Base-by-base conservation (phyloP, 371 early-diverging fungal genomes). In the Capillidium heterosporum region DNA sequence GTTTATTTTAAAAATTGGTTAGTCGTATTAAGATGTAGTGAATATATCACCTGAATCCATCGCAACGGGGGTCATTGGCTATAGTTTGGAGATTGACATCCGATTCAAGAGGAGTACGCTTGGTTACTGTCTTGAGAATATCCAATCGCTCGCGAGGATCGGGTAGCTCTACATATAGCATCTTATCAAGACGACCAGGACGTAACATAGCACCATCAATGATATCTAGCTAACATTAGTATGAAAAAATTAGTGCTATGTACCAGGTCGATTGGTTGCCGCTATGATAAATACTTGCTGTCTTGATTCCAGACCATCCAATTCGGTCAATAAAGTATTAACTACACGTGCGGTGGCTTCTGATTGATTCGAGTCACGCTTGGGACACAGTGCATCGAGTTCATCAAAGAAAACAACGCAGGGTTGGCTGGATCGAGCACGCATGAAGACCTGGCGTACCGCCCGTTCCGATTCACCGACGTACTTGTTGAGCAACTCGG, bases 401-500 rank as follows among this genome's bases (percentile, higher is more conserved):
- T 99, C 99, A 66, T 99, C 99, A 73, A 99, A 99, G 65, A 98
- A 97, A 41, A 98, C 87, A 15, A 98, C 86, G 63, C 95, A 99
- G 40, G 97, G 99, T 23, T 84, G 77, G 2, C 85, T 95, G 32
- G 93, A 85, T 57, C 91, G 80, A 8, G 99, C 99, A 32, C 94
- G 78, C 2, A 89, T 80, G 78, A 99, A 99, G 23, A 99, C 93
- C 64, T 90, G 87, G 47, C 99, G 84, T 21, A 99, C 82, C 17
- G 93, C 91, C 40, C 94, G 81, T 70, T 99, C 99, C 71, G 92
- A 91, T 65, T 99, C 99, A 59, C 99, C 99, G 0, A 99, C 99
- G 65, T 97, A 99, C 80, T 99, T 99, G 72, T 94, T 99, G 43
- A 99, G 71, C 11, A 99, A 69, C 65, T 99, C 99, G 19, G 99